Percentiles rank a stretch among this genome's conserved stretches.
phyloP scores from a whole-genome alignment of 306 rosid species.

The Glycyrrhiza uralensis region DNA sequence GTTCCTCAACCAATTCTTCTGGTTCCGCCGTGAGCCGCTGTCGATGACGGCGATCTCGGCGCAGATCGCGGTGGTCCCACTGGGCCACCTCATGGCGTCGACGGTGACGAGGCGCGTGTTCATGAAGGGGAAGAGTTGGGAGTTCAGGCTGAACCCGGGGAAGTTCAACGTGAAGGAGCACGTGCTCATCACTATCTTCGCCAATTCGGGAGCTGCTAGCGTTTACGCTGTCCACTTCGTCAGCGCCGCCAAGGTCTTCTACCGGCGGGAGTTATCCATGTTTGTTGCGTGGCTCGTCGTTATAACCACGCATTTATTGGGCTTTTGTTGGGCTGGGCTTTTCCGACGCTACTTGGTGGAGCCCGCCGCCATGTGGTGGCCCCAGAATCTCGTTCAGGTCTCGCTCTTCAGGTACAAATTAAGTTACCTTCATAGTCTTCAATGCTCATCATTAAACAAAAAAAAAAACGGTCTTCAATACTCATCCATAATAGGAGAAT shows the following conservation, averaged over 20 bases:
- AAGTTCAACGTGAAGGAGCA: slow-evolving; percentile 77
- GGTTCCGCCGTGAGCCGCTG: slow-evolving; percentile 71
- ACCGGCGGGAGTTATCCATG: slow-evolving; percentile 42
- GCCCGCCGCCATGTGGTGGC: slow-evolving; percentile 92
- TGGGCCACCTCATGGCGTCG: slow-evolving; percentile 71
- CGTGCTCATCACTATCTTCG: slow-evolving; percentile 82
- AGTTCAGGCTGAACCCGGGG: slow-evolving; percentile 68
- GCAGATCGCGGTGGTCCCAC: slow-evolving; percentile 83
- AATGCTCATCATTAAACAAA: too few relatives aligned
- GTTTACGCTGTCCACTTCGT: slow-evolving; percentile 71
- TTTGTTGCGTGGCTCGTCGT: slow-evolving; percentile 50
- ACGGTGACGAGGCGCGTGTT: slow-evolving; percentile 44
- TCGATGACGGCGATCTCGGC: slow-evolving; percentile 81
- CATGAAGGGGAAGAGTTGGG: slow-evolving; percentile 52
- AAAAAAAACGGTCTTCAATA: too few relatives aligned
- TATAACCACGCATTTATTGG: slow-evolving; percentile 68
- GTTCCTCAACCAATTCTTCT: slow-evolving; percentile 82
- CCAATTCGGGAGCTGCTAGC: slow-evolving; percentile 71
- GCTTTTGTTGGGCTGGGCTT: slow-evolving; percentile 79
- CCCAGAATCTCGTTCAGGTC: slow-evolving; percentile 71
- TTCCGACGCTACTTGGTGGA: slow-evolving; percentile 63
- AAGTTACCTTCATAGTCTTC: too few relatives aligned
- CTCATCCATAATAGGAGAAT: too few relatives aligned
- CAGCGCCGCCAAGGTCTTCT: slow-evolving; percentile 55
- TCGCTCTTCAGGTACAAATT: slow-evolving; percentile 48